These are phyloP conservation scores for Paramecium octaurelia DNA, from an alignment of 73 alveolate species.

Conservation along the genomic window DNA sequence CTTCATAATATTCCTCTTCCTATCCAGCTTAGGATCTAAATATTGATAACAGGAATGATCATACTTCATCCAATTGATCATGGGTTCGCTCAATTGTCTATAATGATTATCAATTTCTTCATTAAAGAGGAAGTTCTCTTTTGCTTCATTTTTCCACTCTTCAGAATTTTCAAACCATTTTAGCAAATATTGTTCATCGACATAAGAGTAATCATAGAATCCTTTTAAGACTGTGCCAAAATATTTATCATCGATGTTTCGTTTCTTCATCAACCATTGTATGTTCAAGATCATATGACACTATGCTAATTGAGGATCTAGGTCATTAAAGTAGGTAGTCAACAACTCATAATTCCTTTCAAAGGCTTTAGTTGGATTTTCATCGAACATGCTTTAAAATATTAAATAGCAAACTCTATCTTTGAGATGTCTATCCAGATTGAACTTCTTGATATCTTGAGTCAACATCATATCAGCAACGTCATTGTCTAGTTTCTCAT, in stretches of 20 bases:
- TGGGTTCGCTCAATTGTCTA: conserved; percentile 23
- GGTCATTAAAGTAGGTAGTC: not conserved
- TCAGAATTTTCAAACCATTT: conserved; percentile 8
- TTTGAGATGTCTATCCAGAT: conserved; percentile 7
- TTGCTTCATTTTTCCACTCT: not conserved
- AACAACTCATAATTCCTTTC: conserved; percentile 49
- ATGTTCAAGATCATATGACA: conserved; percentile 49
- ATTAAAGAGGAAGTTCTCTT: conserved; percentile 1
- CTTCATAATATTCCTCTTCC: conserved; percentile 19
- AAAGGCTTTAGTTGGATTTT: not conserved
- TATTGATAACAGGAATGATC: not conserved
- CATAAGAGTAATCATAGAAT: conserved; percentile 29
- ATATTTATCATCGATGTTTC: conserved; percentile 15
- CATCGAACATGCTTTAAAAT: conserved; percentile 46
- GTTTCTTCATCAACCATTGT: not conserved
- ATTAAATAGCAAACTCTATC: conserved; percentile 30
- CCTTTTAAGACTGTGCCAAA: conserved; percentile 40
- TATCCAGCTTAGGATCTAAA: not conserved
- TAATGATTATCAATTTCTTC: conserved; percentile 38
- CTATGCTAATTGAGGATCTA: not conserved
- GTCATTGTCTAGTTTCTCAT: conserved; percentile 5
- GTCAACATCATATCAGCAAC: conserved; percentile 25
- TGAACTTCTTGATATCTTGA: conserved; percentile 44
- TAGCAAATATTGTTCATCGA: not conserved
- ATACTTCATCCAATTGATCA: conserved; percentile 46